phyloP scores from a whole-genome alignment of 1,284 basidiomycete genomes.

The Apiotrichum domesticum region DNA sequence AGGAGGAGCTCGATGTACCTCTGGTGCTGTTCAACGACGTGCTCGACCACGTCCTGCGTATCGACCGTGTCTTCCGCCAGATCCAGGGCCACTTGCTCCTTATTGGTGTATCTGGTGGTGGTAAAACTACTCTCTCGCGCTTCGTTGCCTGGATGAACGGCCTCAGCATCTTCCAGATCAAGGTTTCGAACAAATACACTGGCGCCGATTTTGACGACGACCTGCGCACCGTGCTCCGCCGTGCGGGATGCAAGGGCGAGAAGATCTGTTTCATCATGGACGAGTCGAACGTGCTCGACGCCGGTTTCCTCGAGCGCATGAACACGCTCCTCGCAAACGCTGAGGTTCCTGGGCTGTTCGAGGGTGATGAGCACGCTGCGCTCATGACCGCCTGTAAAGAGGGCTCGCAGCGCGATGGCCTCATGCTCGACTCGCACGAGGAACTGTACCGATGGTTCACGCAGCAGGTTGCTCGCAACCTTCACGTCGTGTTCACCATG shows the following conservation, averaged over 20 bases:
- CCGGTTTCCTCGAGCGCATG: constrained; percentile 98
- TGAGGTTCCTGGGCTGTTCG: constrained; percentile 98
- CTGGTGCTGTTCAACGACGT: constrained; percentile 98
- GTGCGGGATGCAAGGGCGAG: constrained; percentile 95
- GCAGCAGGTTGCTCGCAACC: constrained; percentile 88
- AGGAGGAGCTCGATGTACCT: constrained; percentile 97
- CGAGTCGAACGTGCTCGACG: constrained; percentile 96
- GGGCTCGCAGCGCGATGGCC: constrained; percentile 91
- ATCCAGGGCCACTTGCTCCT: constrained; percentile 92
- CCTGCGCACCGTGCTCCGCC: constrained; percentile 82
- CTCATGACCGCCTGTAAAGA: constrained; percentile 99
- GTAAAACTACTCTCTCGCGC: constrained; percentile 96
- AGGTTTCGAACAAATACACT: constrained; percentile 97
- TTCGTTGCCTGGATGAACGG: constrained; percentile 99
- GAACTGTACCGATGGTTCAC: constrained; percentile 97
- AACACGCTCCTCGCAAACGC: constrained; percentile 98
- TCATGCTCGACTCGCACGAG: constrained; percentile 97
- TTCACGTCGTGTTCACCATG: constrained; percentile 99
- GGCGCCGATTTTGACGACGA: constrained; percentile 99
- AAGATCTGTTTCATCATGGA: constrained; percentile 99
- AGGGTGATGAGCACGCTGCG: constrained; percentile 93
- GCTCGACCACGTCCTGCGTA: constrained; percentile 91
- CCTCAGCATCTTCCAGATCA: constrained; percentile 96
- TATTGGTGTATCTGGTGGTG: constrained; percentile 96
- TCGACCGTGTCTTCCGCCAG: constrained; percentile 98